Evolutionary conservation across 306 rosid species (phyloP), one percentile per base, ranked within the genome.

Genomic region (Cotoneaster glaucophyllus): DNA sequence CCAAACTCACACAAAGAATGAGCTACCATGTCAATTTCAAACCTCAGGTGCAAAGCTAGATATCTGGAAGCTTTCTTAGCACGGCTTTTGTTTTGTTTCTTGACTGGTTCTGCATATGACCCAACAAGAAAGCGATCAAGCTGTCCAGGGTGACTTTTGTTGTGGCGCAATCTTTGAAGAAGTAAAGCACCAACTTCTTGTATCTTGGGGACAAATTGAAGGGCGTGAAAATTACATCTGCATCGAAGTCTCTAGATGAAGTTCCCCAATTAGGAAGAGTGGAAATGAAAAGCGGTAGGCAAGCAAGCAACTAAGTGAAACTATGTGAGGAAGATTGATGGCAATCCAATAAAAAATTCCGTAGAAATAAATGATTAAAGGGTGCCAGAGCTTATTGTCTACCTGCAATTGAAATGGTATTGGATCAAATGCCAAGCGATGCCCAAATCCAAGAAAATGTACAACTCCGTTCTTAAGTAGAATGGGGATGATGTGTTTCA

Each of bases 191-290:
- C 97, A 13, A 92, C 79, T 88, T 90, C 87, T 95, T 92, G 99
- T 78, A 95, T 90, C 88, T 83, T 90, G 79, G 97, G 96, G 81
- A 87, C 92, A 90, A 95, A 95, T 84, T 85, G 94, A 84, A 95
- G 85, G 70, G 97, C 97, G 52, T 92, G 91, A 82, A 95, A 95
- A 84, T 95, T 95, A 85, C 99, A 95, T 87, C 97, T 92, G 99
- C 99, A 95, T 74, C 99, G 97, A 88, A 95, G 96, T 85, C 97
- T 92, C 97, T 95, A 89, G 81, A 95, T 95, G 97, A 90, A 86
- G 78, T 87, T 82, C 80, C 89, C 87, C 78, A 89, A 92, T 92
- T 85, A 95, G 99, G 90, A 87, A 86, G 80, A 84, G 82, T 37
- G 80, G 61, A 81, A 77, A 70, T 31, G 44, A 65, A 26, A 67